These are phyloP conservation scores for Salvia rosmarinus DNA, from an alignment of 257 asterid genomes.

Conservation along the genomic window DNA sequence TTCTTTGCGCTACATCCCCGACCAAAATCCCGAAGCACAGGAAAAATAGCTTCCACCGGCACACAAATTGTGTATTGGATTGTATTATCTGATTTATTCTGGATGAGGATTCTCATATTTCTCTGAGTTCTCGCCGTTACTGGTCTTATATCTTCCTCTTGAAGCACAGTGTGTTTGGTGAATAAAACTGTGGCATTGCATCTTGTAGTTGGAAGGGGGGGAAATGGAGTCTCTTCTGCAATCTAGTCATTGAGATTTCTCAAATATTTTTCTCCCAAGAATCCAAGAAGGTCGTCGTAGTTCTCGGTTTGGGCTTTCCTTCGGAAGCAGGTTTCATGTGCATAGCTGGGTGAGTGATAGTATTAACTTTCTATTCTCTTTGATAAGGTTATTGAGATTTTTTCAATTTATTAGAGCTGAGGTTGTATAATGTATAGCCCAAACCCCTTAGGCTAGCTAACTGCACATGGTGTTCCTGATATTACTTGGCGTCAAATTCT, in stretches of 20 bases:
- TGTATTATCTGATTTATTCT: not conserved
- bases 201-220: not conserved
- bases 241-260: constrained; percentile 6
- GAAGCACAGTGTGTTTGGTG: constrained; percentile 23
- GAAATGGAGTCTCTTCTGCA: constrained; percentile 14
- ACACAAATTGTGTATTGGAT: not conserved
- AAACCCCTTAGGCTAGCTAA: not conserved
- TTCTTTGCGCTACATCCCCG: constrained; percentile 6
- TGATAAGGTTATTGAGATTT: not conserved
- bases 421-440: constrained; percentile 26
- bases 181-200: not conserved
- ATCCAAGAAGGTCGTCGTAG: not conserved
- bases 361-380: not conserved
- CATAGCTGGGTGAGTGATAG: not conserved
- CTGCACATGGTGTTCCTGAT: not conserved
- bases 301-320: not conserved
- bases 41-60: not conserved
- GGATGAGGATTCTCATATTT: not conserved
- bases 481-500: not conserved
- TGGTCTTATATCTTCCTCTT: not conserved
- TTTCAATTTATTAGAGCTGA: constrained; percentile 19
- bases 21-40: not conserved
- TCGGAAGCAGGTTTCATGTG: constrained; percentile 20
- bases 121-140: not conserved
- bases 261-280: not conserved